A percentile compares a stretch with the other conserved stretches of the same genome.
phyloP scores from a whole-genome alignment of 1,139 yeast species.

The Casaregolazyma lundiana region DNA sequence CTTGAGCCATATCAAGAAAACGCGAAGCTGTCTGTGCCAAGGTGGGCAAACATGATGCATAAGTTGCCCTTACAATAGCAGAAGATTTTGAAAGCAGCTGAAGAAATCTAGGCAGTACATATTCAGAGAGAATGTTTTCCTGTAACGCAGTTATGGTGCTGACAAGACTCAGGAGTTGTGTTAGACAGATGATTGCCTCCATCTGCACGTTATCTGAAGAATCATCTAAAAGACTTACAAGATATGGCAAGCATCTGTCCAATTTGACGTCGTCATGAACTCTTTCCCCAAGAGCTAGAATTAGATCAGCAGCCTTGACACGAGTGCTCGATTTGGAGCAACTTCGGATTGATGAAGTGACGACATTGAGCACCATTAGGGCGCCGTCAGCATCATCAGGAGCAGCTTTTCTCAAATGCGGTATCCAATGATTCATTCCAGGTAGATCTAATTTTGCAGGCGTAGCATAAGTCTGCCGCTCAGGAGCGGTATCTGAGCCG shows the following conservation, averaged over 20 bases:
- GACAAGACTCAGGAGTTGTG: slow-evolving; percentile 59
- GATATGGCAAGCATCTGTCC: slow-evolving; percentile 79
- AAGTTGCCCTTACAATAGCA: slow-evolving; percentile 53
- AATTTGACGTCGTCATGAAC: slow-evolving; percentile 78
- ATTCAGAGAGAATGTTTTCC: slow-evolving; percentile 71
- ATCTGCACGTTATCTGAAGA: slow-evolving; percentile 54
- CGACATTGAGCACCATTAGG: slow-evolving; percentile 56
- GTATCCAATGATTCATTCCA: slow-evolving; percentile 34
- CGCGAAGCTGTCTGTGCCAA: slow-evolving; percentile 59
- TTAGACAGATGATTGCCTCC: slow-evolving; percentile 34
- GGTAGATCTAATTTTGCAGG: slow-evolving; percentile 52
- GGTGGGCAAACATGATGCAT: slow-evolving; percentile 70
- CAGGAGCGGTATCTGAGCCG: slow-evolving; percentile 11
- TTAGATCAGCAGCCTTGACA: slow-evolving; percentile 68
- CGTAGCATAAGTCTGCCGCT: slow-evolving; percentile 11
- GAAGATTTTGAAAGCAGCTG: slow-evolving; percentile 40
- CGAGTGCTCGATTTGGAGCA: slow-evolving; percentile 59
- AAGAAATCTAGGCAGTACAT: slow-evolving; percentile 67
- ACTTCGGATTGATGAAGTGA: slow-evolving; percentile 63
- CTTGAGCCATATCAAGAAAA: slow-evolving; percentile 62
- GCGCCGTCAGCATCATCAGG: slow-evolving; percentile 45
- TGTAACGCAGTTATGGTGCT: slow-evolving; percentile 72
- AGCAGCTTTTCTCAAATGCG: slow-evolving; percentile 19
- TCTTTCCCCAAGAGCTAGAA: slow-evolving; percentile 71
- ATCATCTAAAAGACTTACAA: slow-evolving; percentile 55